Evolutionary conservation across 108 stramenopile species (phyloP).

Genomic region (Tribonema minus): DNA sequence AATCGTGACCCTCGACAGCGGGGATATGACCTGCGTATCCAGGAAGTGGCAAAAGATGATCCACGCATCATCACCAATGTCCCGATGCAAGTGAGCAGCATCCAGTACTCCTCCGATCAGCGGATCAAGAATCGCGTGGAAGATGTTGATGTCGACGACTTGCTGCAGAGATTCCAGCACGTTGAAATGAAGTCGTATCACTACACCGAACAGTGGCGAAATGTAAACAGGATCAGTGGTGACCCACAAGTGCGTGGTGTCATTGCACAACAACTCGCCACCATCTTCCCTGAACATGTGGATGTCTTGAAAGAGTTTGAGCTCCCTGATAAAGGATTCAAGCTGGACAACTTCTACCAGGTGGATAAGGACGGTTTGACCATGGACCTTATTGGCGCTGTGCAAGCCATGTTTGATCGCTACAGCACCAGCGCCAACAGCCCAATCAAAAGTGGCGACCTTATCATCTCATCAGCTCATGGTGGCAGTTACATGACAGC

Average conservation of each 20-base stretch:
- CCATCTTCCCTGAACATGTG: slow-evolving; percentile 72
- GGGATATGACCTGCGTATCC: slow-evolving; percentile 13
- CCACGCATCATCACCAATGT: slow-evolving; percentile 43
- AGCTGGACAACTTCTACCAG: slow-evolving; percentile 55
- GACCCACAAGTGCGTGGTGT: slow-evolving; percentile 64
- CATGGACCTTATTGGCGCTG: slow-evolving; percentile 47
- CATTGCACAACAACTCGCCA: slow-evolving; percentile 68
- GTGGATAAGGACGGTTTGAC: slow-evolving; percentile 52
- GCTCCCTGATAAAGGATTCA: slow-evolving; percentile 58
- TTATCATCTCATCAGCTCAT: slow-evolving; percentile 11
- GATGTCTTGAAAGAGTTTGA: slow-evolving; percentile 54
- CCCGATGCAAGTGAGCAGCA: slow-evolving; percentile 44
- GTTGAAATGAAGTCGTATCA: slow-evolving; percentile 62
- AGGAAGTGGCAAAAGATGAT: slow-evolving; percentile 20
- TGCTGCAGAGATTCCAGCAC: slow-evolving; percentile 64
- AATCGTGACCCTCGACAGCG: neutral
- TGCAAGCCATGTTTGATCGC: slow-evolving; percentile 38
- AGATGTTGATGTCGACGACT: slow-evolving; percentile 58
- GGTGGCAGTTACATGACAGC: slow-evolving; percentile 5
- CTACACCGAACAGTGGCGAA: slow-evolving; percentile 70
- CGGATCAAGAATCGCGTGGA: slow-evolving; percentile 67
- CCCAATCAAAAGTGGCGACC: slow-evolving; percentile 12
- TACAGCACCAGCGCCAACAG: slow-evolving; percentile 15
- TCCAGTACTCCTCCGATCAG: slow-evolving; percentile 60
- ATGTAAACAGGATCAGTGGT: slow-evolving; percentile 35